Percentiles rank a stretch among this genome's conserved stretches.
Conservation (phyloP, 176 grass and related monocot genomes). For the Bromus sterilis region DNA sequence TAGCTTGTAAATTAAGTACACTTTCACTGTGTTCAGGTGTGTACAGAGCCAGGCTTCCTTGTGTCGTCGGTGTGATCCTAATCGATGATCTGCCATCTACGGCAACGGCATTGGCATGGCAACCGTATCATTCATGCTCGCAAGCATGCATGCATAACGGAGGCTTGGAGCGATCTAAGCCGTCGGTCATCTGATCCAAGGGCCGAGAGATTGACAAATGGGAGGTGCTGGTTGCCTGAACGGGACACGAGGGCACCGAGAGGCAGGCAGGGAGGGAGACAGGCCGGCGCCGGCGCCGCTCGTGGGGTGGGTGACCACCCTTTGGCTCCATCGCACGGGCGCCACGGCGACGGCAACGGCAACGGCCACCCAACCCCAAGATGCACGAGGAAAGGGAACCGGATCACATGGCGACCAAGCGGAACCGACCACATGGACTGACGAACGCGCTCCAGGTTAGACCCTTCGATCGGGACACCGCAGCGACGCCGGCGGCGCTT, state of each 20-base stretch:
- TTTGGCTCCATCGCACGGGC: background rate
- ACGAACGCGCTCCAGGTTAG: background rate
- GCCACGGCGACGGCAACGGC: background rate
- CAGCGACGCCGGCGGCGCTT: background rate
- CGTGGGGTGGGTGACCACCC: background rate
- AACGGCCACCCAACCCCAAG: no score
- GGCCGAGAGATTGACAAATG: no score
- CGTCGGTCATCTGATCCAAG: background rate
- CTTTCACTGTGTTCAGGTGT: background rate
- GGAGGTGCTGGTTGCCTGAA: no score
- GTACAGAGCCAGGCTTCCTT: background rate
- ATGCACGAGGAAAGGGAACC: background rate
- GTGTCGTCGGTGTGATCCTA: background rate
- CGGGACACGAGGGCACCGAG: background rate
- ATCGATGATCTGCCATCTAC: no score
- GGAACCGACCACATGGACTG: background rate
- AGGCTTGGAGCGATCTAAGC: background rate
- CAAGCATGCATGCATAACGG: no score
- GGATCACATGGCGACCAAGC: background rate
- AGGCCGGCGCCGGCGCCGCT: background rate
- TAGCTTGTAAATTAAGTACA: no score
- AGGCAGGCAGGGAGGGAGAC: background rate
- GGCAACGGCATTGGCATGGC: no score
- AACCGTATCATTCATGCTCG: no score
- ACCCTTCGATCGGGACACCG: background rate